Evolutionary conservation across 192 early-diverging fungal species (phyloP).

Genomic region (Tieghemiomyces parasiticus): DNA sequence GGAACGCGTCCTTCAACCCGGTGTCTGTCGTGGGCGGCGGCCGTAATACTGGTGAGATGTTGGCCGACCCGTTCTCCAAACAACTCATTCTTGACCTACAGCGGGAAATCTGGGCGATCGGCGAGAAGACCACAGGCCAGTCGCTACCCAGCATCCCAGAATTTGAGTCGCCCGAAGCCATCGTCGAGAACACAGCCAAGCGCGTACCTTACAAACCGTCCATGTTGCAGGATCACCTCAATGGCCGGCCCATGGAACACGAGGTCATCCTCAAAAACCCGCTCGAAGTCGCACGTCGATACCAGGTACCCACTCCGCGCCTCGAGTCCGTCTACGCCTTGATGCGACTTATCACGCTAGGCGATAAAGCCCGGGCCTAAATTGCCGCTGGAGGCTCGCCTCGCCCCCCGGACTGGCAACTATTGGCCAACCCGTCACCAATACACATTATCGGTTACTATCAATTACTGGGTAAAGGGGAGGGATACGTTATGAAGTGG

Average conservation of each 20-base stretch:
- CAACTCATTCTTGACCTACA: conserved; percentile 27
- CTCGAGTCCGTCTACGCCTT: conserved; percentile 33
- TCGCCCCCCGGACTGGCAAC: too few species aligned
- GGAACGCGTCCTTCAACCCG: conserved; percentile 57
- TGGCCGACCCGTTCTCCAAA: conserved; percentile 27
- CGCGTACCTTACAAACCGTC: conserved; percentile 25
- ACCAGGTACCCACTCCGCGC: conserved; percentile 24
- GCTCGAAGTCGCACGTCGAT: conserved; percentile 22
- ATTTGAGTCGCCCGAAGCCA: conserved; percentile 18
- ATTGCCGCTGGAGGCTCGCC: too few species aligned
- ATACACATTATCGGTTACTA: too few species aligned
- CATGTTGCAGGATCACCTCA: conserved; percentile 43
- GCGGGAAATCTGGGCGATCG: conserved; percentile 37
- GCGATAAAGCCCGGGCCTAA: too few species aligned
- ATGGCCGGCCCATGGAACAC: conserved; percentile 33
- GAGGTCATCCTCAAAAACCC: conserved; percentile 37
- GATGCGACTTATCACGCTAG: too few species aligned
- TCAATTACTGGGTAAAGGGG: too few species aligned
- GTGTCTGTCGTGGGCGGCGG: conserved; percentile 42
- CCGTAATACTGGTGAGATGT: conserved; percentile 35
- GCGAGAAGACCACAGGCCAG: conserved; percentile 26
- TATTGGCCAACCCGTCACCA: too few species aligned
- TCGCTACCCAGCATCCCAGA: conserved; percentile 16
- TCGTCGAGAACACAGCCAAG: conserved; percentile 15
- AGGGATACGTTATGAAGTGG: too few species aligned